phyloP scores from a whole-genome alignment of 768 basidiomycete genomes.

The Hirschioporus abietinus region DNA sequence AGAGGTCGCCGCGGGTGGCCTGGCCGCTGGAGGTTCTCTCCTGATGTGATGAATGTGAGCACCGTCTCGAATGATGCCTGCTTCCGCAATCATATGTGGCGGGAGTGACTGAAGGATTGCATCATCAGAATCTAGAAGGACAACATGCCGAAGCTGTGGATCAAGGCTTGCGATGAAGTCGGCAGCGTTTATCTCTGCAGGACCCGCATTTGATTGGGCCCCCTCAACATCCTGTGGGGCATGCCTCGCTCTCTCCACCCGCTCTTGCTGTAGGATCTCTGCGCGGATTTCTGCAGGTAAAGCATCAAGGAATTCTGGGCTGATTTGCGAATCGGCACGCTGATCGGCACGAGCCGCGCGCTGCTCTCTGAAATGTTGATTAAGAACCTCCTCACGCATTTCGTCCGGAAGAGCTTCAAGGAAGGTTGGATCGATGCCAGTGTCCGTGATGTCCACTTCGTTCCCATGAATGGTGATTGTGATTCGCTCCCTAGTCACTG shows the following conservation, averaged over 20 bases:
- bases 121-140: slow-evolving; percentile 85
- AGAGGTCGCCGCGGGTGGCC: slow-evolving; percentile 18
- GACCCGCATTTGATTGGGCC: slow-evolving; percentile 20
- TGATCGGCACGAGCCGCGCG: slow-evolving; percentile 71
- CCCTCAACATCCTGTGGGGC: slow-evolving; percentile 33
- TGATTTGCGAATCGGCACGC: slow-evolving; percentile 83
- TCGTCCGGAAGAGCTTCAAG: slow-evolving; percentile 96
- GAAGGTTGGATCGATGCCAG: slow-evolving; percentile 97
- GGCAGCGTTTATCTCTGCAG: slow-evolving; percentile 79
- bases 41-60: slow-evolving; percentile 19
- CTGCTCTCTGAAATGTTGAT: slow-evolving; percentile 93
- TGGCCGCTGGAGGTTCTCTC: slow-evolving; percentile 6
- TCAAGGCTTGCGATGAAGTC: slow-evolving; percentile 91
- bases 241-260: slow-evolving; percentile 66
- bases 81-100: slow-evolving; percentile 83
- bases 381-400: slow-evolving; percentile 96
- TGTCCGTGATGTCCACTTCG: slow-evolving; percentile 95
- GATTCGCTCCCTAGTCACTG: slow-evolving; percentile 49
- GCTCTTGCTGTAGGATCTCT: slow-evolving; percentile 95
- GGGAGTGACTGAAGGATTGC: slow-evolving; percentile 78
- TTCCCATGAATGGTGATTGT: slow-evolving; percentile 91
- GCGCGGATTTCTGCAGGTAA: slow-evolving; percentile 94
- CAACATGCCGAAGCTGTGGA: slow-evolving; percentile 83
- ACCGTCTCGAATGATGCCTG: slow-evolving; percentile 62
- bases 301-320: slow-evolving; percentile 92